Base-by-base conservation (phyloP, 352 stramenopile species). In the Phytophthora multivora region DNA sequence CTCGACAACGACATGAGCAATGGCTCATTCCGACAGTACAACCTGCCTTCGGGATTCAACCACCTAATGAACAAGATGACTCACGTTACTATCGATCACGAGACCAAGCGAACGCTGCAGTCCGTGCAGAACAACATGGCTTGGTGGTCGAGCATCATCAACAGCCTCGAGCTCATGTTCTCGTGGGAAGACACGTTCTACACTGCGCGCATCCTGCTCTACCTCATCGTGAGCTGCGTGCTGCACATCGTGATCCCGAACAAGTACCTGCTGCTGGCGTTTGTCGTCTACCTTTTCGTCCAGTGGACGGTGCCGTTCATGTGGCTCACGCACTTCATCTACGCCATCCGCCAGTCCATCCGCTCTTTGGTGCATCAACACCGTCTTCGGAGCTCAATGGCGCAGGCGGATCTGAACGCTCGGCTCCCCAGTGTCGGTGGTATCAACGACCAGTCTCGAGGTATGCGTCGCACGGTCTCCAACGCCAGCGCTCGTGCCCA, bases 1-100 rank as follows among this genome's bases (percentile, higher is more conserved):
- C 2, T 71, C 3, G 71, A 71, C 19, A 62, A 51, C 18, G 65
- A 79, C 9, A 77, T 78, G 30, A 78, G 67, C 26, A 73, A 72
- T 5, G 67, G 71, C 3, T 80, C 85, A 43, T 90, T 91, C 46
- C 80, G 83, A 6, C 81, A 91, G 69, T 95, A 93, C 66, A 90
- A 86, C 35, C 66, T 95, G 6, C 86, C 86, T 10, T 81, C 82
- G 11, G 83, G 86, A n/a, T 92, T 95, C 63, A 90, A 89, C 51
- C 83, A 93, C 53, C 56, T 95, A 42, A 95, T 92, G 82, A 92
- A 95, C 78, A 95, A 95, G 64, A 95, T 95, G 86, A 93, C 86
- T 3, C 83, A 93, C 53, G 83, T 95, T 23, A 95, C 82, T 19
- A 90, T 92, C 26, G 83, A 95, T 51, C 67, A 86, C 25, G 86